Evolutionary conservation across 2,329 filamentous ascomycete genomes (phyloP).

Genomic region (Magnaporthiopsis rhizophila): DNA sequence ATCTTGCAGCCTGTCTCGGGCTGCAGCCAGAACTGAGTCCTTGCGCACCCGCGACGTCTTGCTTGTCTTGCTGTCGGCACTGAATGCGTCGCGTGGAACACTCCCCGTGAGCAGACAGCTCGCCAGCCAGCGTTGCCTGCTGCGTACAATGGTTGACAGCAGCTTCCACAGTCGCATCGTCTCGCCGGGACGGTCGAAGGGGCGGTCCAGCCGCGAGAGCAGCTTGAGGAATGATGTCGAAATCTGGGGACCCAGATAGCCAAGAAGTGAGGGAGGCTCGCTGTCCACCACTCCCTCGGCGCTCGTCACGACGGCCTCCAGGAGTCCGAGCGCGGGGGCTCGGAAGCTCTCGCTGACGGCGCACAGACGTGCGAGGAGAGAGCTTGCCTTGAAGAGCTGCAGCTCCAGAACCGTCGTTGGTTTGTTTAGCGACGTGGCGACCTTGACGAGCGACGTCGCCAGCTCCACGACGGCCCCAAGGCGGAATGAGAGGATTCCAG

Average conservation of each 20-base stretch:
- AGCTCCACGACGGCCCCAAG: slow-evolving; percentile 58
- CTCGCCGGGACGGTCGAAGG: slow-evolving; percentile 57
- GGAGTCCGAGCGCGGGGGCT: slow-evolving; percentile 55
- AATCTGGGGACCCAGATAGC: slow-evolving; percentile 74
- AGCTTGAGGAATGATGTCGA: slow-evolving; percentile 78
- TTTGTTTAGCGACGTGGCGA: slow-evolving; percentile 55
- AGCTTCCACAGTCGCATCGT: slow-evolving; percentile 73
- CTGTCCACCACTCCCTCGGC: slow-evolving; percentile 50
- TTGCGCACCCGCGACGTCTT: slow-evolving; percentile 40
- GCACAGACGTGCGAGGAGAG: slow-evolving; percentile 69
- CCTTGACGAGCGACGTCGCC: slow-evolving; percentile 60
- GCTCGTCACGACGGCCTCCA: slow-evolving; percentile 66
- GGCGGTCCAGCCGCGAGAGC: slow-evolving; percentile 68
- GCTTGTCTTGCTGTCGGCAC: slow-evolving; percentile 39
- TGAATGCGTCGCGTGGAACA: slow-evolving; percentile 67
- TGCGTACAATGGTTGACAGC: slow-evolving; percentile 76
- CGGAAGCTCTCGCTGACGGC: slow-evolving; percentile 61
- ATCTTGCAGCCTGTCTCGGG: slow-evolving; percentile 60
- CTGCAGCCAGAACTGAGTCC: slow-evolving; percentile 64
- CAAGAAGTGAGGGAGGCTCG: slow-evolving; percentile 92
- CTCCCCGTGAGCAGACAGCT: slow-evolving; percentile 86
- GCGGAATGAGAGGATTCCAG: slow-evolving; percentile 51
- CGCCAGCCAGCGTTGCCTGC: slow-evolving; percentile 92
- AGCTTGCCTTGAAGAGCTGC: slow-evolving; percentile 73
- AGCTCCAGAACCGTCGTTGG: slow-evolving; percentile 61